phyloP scores from a whole-genome alignment of 805 yeast species.

The Zygoascus ofunaensis region DNA sequence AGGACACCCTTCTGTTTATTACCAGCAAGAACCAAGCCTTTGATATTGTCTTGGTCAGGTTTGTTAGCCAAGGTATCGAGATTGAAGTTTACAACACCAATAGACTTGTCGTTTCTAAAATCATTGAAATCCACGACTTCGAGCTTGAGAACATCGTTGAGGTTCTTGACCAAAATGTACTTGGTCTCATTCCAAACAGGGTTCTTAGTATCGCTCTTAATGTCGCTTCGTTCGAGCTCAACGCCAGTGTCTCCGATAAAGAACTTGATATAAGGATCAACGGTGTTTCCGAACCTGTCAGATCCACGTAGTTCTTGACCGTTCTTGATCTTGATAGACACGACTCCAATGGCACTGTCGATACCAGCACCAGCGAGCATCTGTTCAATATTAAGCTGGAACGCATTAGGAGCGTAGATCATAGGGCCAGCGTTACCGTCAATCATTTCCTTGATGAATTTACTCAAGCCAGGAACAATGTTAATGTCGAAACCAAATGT shows the following conservation, averaged over 20 bases:
- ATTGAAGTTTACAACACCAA: constrained; percentile 72
- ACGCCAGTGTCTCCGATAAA: constrained; percentile 43
- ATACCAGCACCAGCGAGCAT: constrained; percentile 72
- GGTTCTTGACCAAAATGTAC: constrained; percentile 58
- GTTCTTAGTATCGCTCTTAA: constrained; percentile 52
- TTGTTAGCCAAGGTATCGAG: constrained; percentile 54
- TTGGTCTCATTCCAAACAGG: constrained; percentile 84
- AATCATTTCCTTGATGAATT: constrained; percentile 76
- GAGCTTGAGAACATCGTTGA: constrained; percentile 75
- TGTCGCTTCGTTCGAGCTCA: constrained; percentile 59
- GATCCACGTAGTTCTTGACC: constrained; percentile 66
- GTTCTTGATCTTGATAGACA: constrained; percentile 55
- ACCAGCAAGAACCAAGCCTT: constrained; percentile 61
- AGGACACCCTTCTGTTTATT: constrained; percentile 76
- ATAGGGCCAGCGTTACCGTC: constrained; percentile 83
- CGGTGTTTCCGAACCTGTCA: constrained; percentile 60
- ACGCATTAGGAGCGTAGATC: constrained; percentile 80
- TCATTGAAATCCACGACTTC: constrained; percentile 70
- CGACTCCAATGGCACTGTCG: constrained; percentile 78
- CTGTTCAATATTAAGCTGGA: constrained; percentile 88
- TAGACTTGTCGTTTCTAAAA: constrained; percentile 60
- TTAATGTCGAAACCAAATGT: constrained; percentile 82
- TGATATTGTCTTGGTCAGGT: constrained; percentile 35
- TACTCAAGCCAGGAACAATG: constrained; percentile 76
- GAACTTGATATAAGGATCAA: constrained; percentile 82